These are phyloP conservation scores for Rhizopogon roseolus DNA, from an alignment of 768 basidiomycete species.

Conservation along the genomic window DNA sequence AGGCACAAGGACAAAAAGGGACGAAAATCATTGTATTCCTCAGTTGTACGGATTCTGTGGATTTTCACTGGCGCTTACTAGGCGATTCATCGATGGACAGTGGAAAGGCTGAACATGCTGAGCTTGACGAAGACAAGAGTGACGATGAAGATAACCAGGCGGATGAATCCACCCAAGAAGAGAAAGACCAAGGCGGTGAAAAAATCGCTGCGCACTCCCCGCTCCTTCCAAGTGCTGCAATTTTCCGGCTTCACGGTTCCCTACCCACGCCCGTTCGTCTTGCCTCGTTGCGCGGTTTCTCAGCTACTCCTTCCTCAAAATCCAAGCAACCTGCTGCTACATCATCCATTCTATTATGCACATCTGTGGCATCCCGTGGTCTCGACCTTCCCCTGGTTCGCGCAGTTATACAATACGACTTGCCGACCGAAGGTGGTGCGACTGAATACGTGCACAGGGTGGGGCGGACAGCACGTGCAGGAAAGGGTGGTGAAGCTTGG, in stretches of 20 bases:
- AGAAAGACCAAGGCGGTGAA: conserved; percentile 25
- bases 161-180: conserved; percentile 19
- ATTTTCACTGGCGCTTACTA: conserved; percentile 90
- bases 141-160: conserved; percentile 21
- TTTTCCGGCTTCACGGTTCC: conserved; percentile 93
- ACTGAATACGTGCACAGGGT: conserved; percentile 97
- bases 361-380: conserved; percentile 97
- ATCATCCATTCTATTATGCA: conserved; percentile 84
- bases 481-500: conserved; percentile 95
- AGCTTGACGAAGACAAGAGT: conserved; percentile 12
- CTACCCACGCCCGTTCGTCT: conserved; percentile 77
- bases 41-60: conserved; percentile 96
- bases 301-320: conserved; percentile 35
- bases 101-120: conserved; percentile 18
- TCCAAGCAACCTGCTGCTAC: conserved; percentile 24
- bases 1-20: conserved; percentile 45
- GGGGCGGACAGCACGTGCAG: conserved; percentile 94
- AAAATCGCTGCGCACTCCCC: conserved; percentile 58
- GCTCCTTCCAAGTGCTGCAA: conserved; percentile 73
- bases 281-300: conserved; percentile 79
- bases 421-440: conserved; percentile 94
- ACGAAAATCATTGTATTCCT: conserved; percentile 91
- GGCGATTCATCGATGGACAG: conserved; percentile 66
- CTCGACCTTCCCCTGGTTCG: conserved; percentile 92
- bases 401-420: conserved; percentile 93